Evolutionary conservation across 1,139 yeast genomes (phyloP).

Genomic region (Pichia sp.): DNA sequence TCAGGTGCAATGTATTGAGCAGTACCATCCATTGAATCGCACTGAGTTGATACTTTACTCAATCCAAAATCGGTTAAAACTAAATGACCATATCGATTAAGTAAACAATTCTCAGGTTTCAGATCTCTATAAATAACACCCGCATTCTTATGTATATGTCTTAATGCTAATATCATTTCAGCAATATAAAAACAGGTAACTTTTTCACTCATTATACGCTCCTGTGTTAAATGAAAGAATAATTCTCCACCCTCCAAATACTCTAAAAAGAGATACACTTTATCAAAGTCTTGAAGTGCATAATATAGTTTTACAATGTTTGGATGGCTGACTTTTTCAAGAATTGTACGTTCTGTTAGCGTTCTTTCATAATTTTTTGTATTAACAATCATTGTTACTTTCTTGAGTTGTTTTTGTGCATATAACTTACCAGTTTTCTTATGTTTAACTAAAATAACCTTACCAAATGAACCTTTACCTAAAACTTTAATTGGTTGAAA

Average conservation of each 20-base stretch:
- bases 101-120: slow-evolving; percentile 89
- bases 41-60: slow-evolving; percentile 54
- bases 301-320: slow-evolving; percentile 83
- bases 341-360: slow-evolving; percentile 64
- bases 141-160: slow-evolving; percentile 65
- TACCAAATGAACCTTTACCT: slow-evolving; percentile 90
- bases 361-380: slow-evolving; percentile 53
- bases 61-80: slow-evolving; percentile 92
- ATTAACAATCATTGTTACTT: slow-evolving; percentile 64
- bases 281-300: slow-evolving; percentile 83
- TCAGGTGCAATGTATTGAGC: slow-evolving; percentile 98
- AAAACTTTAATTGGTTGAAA: slow-evolving; percentile 77
- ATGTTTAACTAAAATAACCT: slow-evolving; percentile 77
- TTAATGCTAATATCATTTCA: slow-evolving; percentile 74
- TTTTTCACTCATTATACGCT: slow-evolving; percentile 56
- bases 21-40: slow-evolving; percentile 80
- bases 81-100: slow-evolving; percentile 71
- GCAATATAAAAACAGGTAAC: slow-evolving; percentile 81
- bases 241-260: slow-evolving; percentile 90
- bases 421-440: slow-evolving; percentile 59
- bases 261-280: slow-evolving; percentile 83
- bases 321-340: slow-evolving; percentile 68
- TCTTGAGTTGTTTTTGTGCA: slow-evolving; percentile 85
- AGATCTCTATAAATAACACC: slow-evolving; percentile 89
- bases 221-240: slow-evolving; percentile 69